Evolutionary conservation across 306 rosid genomes (phyloP), one percentile per base, ranked within the genome.

Genomic region (Trifolium fragiferum): DNA sequence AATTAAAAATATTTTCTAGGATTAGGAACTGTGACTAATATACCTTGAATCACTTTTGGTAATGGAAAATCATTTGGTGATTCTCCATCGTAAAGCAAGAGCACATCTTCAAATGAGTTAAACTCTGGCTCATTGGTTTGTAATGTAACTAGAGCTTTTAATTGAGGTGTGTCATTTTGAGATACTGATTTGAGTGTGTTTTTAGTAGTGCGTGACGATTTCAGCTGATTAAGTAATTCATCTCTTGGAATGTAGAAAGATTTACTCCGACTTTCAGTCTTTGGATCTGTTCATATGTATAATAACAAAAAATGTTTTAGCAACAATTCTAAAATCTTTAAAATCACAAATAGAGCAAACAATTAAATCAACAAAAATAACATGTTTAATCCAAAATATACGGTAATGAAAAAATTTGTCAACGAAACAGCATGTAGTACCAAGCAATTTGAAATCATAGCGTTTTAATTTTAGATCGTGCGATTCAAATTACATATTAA

Each of bases 31-130:
- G 15, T 21, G 47, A 53, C 1, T 33, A 30, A 10, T 51, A 10
- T 80, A 92, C 92, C 96, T 87, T 81, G 73, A 59, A 90, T 76
- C 32, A 92, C 90, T 81, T 84, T 85, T 70, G 98, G 98, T 50
- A 57, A 46, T 2, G 94, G 90, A 55, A 70, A 70, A 7, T 70
- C 35, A n/a, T 81, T 79, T 9, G 76, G 23, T 0, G 37, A 23
- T 81, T 86, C 86, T 13, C 89, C 90, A 65, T 87, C 84, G 40
- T 90, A 89, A 59, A 92, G 90, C n/a, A 77, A 66, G 19, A 74
- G 86, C 37, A 90, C 88, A 8, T 73, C 69, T 5, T 68, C 54
- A 46, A 90, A 76, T 63, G 73, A 79, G 33, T 81, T 80, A 46
- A 90, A 90, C 68, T 84, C 90, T 8, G 46, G 58, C 0, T 66